Evolutionary conservation across 345 rosid species (phyloP), one percentile per base, ranked within the genome.

Genomic region (Diplotaxis tenuifolia): DNA sequence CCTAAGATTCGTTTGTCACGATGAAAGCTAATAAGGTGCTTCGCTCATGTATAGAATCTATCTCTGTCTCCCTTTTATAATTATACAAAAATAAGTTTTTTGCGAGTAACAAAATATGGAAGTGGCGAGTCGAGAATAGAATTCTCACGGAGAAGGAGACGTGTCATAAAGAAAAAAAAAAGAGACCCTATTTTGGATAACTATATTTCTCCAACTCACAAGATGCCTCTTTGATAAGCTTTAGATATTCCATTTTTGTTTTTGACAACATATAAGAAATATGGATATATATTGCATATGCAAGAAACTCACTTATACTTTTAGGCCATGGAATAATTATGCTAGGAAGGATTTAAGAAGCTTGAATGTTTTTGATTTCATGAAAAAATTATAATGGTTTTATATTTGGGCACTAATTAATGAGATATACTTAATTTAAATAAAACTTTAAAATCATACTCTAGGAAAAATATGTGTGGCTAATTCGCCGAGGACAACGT

Each of bases 161-260:
- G 75, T 45, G 40, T 62, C 79, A 15, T 54, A 62, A 15, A 42
- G 60, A 56, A 62, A 75, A 62, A 54, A 12, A 52, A 52, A 25
- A 25, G 62, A 54, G 16, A 9, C 40, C 19, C 12, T 62, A 45
- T 52, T 68, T 53, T 62, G 75, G 75, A 75, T 75, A 62, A 69
- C 70, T 54, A 68, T 54, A 68, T 31, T 69, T 74, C 77, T 80
- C 79, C 87, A 64, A 72, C 83, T 71, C 84, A 68, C 57, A 67
- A 83, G 86, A 83, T 84, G 79, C 82, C 81, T 62, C 45, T 81
- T 65, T 66, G 88, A 84, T 79, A 80, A 82, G 73, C 79, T 82
- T 77, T 58, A 65, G 63, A 52, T 75, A 75, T 75, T 68, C 74
- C 57, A 10, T 19, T 36, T 19, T 9, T 53, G 23, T 40, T 29